These are phyloP conservation scores for Umbelopsis sp. DNA, from an alignment of 192 early-diverging fungal genomes.

Conservation along the genomic window DNA sequence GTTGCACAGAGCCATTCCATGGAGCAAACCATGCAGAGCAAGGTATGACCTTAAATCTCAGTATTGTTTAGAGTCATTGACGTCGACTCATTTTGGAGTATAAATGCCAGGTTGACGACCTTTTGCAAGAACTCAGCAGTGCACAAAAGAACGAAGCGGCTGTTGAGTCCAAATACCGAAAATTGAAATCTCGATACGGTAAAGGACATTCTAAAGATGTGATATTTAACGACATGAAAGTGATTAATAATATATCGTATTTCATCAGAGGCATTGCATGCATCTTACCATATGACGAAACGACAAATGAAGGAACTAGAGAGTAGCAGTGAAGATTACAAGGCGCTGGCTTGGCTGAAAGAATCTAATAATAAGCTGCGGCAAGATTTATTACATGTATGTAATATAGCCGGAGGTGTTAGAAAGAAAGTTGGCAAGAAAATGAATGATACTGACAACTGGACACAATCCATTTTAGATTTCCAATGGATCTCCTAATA, in stretches of 20 bases:
- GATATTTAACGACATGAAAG: neutral
- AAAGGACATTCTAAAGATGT: neutral
- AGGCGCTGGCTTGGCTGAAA: constrained; percentile 17
- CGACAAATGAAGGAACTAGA: constrained; percentile 17
- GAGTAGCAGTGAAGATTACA: constrained; percentile 10
- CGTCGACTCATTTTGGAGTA: neutral
- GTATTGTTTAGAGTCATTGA: neutral
- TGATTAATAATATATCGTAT: neutral
- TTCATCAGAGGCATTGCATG: constrained; percentile 33
- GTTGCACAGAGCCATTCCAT: constrained; percentile 23
- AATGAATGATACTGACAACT: neutral
- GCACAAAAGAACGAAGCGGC: constrained; percentile 36
- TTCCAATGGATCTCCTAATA: neutral
- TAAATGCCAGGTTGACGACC: constrained; percentile 43
- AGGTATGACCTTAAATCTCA: constrained; percentile 14
- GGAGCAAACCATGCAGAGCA: constrained; percentile 25
- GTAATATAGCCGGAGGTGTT: neutral
- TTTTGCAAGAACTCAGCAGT: constrained; percentile 41
- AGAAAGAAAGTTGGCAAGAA: neutral
- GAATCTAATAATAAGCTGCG: constrained; percentile 28
- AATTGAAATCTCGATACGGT: constrained; percentile 45
- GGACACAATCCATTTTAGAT: neutral
- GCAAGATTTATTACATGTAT: constrained; percentile 23
- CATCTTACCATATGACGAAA: constrained; percentile 34
- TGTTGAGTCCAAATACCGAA: constrained; percentile 41